phyloP scores from a whole-genome alignment of 495 filamentous ascomycete genomes.

The Xylaria venustula region DNA sequence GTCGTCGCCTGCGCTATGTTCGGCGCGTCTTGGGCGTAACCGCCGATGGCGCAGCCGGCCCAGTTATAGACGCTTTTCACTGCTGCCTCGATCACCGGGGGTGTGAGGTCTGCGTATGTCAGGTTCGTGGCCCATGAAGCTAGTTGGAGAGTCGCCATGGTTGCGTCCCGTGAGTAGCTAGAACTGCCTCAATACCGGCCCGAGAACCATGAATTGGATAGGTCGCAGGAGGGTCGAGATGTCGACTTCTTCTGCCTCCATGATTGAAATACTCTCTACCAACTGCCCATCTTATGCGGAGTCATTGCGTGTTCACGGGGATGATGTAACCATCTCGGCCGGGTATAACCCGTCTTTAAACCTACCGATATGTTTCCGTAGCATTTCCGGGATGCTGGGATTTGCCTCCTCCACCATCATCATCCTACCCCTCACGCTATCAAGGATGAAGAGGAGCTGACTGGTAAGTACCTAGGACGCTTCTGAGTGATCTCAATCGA shows the following conservation, averaged over 20 bases:
- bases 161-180: background rate
- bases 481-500: no score
- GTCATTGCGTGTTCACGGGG: background rate
- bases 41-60: conserved; percentile 51
- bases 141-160: conserved; percentile 41
- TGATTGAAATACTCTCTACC: background rate
- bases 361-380: background rate
- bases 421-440: background rate
- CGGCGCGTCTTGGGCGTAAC: conserved; percentile 44
- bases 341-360: background rate
- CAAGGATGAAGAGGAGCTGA: background rate
- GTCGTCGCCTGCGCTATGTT: conserved; percentile 39
- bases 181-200: background rate
- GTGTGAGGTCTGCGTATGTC: conserved; percentile 31
- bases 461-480: no score
- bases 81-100: conserved; percentile 29
- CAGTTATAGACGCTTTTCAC: conserved; percentile 51
- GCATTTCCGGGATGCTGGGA: conserved; percentile 1
- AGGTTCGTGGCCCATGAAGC: conserved; percentile 40
- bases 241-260: background rate
- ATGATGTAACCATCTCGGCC: conserved; percentile 1
- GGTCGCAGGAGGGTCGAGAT: background rate
- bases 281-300: background rate
- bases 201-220: background rate
- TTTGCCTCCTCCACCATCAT: background rate